Evolutionary conservation across 2,329 filamentous ascomycete species (phyloP).

Genomic region (Beauveria pseudobassiana): DNA sequence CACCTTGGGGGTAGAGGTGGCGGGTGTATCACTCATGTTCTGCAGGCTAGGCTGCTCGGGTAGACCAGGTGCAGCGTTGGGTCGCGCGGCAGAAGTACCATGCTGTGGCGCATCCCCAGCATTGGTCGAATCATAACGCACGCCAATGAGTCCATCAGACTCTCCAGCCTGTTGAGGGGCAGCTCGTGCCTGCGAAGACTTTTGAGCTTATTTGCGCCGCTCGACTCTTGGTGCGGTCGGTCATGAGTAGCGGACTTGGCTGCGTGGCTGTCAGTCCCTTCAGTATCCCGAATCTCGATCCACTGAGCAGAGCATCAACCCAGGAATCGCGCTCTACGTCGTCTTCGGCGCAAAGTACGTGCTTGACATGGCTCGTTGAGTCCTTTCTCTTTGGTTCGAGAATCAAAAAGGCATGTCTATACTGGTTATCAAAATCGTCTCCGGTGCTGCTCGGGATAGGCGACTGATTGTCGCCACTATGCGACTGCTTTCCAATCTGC

Average conservation of each 20-base stretch:
- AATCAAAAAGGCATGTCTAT: conserved; percentile 91
- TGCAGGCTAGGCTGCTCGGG: conserved; percentile 27
- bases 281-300: conserved; percentile 65
- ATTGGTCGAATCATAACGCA: conserved; percentile 51
- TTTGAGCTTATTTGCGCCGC: conserved; percentile 22
- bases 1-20: conserved; percentile 32
- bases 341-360: conserved; percentile 92
- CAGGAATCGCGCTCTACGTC: conserved; percentile 87
- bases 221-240: conserved; percentile 24
- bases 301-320: conserved; percentile 89
- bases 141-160: conserved; percentile 44
- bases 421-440: conserved; percentile 86
- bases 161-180: conserved; percentile 28
- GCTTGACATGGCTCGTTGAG: conserved; percentile 76
- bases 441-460: conserved; percentile 46
- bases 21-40: conserved; percentile 25
- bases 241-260: conserved; percentile 28
- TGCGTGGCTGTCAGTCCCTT: conserved; percentile 34
- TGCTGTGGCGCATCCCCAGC: conserved; percentile 44
- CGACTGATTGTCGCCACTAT: conserved; percentile 42
- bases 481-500: conserved; percentile 87
- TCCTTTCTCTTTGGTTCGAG: conserved; percentile 96
- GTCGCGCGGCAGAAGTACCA: conserved; percentile 30
- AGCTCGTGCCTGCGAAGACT: conserved; percentile 23
- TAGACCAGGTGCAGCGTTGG: conserved; percentile 28